phyloP scores from a whole-genome alignment of 2,329 filamentous ascomycete genomes.

The Cladosporium oxysporum region DNA sequence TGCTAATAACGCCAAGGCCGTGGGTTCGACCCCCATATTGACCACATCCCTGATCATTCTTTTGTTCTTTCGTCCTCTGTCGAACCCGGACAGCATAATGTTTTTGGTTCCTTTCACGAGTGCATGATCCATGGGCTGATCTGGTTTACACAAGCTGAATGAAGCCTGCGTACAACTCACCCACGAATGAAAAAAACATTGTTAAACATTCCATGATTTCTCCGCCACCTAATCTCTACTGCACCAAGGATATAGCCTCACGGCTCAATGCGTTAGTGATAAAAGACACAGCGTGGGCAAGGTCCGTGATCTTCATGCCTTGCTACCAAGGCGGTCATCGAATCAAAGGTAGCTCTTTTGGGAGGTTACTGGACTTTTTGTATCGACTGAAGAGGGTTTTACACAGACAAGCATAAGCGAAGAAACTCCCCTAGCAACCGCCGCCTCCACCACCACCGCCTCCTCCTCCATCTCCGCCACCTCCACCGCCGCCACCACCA shows the following conservation, averaged over 20 bases:
- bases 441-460: neutral
- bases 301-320: neutral
- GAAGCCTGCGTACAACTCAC: neutral
- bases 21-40: slow-evolving; percentile 18
- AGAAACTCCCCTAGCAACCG: neutral
- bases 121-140: neutral
- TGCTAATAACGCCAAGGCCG: slow-evolving; percentile 20
- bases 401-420: neutral
- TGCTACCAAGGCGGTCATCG: neutral
- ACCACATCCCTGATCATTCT: neutral
- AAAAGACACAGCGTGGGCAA: neutral
- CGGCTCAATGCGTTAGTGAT: neutral
- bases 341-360: neutral
- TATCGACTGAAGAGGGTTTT: neutral
- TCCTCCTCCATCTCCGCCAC: neutral
- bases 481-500: slow-evolving; percentile 2
- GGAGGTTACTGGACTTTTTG: neutral
- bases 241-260: neutral
- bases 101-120: neutral
- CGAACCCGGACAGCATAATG: neutral
- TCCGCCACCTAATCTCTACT: neutral
- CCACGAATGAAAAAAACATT: neutral
- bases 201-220: neutral
- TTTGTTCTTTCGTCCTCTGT: neutral
- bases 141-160: neutral